A percentile compares a stretch with the other conserved stretches of the same genome.
Conservation (phyloP, 805 yeast species). For the Pichia occidentalis region DNA sequence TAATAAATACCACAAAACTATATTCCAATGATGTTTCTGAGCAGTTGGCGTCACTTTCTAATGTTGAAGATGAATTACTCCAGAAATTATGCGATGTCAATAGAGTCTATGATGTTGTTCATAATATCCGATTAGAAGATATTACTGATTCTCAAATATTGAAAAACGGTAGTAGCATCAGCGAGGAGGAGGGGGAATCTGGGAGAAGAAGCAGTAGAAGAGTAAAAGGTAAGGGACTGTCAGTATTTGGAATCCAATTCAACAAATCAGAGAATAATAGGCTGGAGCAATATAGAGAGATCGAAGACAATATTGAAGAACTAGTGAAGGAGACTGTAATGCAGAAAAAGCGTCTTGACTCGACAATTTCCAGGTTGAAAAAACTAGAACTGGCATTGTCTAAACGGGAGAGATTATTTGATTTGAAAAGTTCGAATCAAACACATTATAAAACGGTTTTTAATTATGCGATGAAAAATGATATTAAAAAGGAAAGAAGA, state of each 20-base stretch:
- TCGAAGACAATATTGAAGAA: slow-evolving; percentile 3
- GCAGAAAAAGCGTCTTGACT: slow-evolving; percentile 20
- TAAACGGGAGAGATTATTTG: slow-evolving; percentile 31
- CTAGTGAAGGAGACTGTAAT: slow-evolving; percentile 10
- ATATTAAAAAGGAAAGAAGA: slow-evolving; percentile 11
- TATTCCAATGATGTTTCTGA: slow-evolving; percentile 27
- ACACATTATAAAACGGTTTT: slow-evolving; percentile 39
- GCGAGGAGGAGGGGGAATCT: background rate
- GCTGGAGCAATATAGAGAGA: slow-evolving; percentile 6
- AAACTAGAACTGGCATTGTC: slow-evolving; percentile 33
- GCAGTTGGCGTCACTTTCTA: slow-evolving; percentile 21
- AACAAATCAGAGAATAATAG: slow-evolving; percentile 1
- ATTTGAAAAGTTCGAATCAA: slow-evolving; percentile 33
- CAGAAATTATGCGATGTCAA: slow-evolving; percentile 16
- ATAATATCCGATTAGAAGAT: slow-evolving; percentile 7
- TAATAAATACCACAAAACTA: slow-evolving; percentile 17
- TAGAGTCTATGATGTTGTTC: slow-evolving; percentile 9
- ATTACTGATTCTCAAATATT: slow-evolving; percentile 1
- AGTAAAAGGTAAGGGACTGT: background rate
- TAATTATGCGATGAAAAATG: slow-evolving; percentile 24
- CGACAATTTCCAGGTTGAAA: slow-evolving; percentile 24
- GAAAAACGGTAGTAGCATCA: background rate
- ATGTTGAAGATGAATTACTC: slow-evolving; percentile 23
- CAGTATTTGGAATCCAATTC: slow-evolving; percentile 5
- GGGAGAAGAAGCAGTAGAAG: no score